These are phyloP conservation scores for Tetradesmus lagerheimii DNA, from an alignment of 139 green algal genomes.

Conservation along the genomic window DNA sequence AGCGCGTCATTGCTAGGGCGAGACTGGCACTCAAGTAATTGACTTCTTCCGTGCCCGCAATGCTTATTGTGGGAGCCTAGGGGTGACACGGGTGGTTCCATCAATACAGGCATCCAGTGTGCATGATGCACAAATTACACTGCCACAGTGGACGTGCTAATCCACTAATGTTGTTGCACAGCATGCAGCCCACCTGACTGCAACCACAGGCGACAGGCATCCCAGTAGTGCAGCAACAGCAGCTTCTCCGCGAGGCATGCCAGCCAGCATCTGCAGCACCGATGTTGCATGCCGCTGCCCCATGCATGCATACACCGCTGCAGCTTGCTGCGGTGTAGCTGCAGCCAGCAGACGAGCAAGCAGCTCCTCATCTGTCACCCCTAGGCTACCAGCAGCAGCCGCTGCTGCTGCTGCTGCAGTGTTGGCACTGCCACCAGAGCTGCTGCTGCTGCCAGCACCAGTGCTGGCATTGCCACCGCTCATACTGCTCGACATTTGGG, in stretches of 20 bases:
- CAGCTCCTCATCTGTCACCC: constrained; percentile 40
- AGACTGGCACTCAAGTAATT: too few species aligned
- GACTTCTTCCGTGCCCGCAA: too few species aligned
- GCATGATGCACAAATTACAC: too few species aligned
- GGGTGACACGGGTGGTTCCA: too few species aligned
- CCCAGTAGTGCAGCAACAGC: constrained; percentile 29
- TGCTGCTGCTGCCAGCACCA: not conserved
- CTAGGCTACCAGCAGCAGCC: not conserved
- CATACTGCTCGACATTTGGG: not conserved
- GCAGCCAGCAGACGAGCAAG: constrained; percentile 40
- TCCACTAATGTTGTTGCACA: not conserved
- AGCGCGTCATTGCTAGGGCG: too few species aligned
- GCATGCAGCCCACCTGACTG: not conserved
- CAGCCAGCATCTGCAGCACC: constrained; percentile 32
- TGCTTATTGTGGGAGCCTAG: too few species aligned
- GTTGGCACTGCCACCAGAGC: not conserved
- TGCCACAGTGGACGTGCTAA: too few species aligned
- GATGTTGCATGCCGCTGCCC: not conserved
- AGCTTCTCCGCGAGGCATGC: not conserved
- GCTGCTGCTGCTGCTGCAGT: not conserved
- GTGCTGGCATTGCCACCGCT: not conserved
- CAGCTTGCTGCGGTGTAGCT: not conserved
- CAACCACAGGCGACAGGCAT: constrained; percentile 39
- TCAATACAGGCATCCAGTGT: too few species aligned
- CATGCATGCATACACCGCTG: constrained; percentile 1